A percentile compares a stretch with the other conserved stretches of the same genome.
These are phyloP conservation scores for Hypomontagnella submonticulosa DNA, from an alignment of 495 filamentous ascomycete species.

Conservation along the genomic window DNA sequence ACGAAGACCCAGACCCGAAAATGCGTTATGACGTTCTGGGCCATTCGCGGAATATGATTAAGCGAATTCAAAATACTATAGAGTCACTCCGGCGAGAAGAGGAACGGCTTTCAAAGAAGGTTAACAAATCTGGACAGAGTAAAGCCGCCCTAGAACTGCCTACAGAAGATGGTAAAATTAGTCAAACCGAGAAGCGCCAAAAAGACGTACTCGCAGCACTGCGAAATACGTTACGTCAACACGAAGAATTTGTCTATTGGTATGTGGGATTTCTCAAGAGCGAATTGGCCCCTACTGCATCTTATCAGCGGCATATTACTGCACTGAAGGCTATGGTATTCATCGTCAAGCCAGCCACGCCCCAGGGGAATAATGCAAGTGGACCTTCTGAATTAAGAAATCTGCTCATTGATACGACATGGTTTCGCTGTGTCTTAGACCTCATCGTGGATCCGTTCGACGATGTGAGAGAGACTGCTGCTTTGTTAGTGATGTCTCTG, in stretches of 20 bases:
- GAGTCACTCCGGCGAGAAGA: constrained; percentile 41
- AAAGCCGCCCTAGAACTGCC: background rate
- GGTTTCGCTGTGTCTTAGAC: constrained; percentile 77
- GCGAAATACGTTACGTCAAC: constrained; percentile 48
- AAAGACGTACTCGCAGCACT: constrained; percentile 1
- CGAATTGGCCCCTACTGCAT: constrained; percentile 78
- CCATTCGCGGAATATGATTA: constrained; percentile 72
- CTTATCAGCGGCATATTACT: constrained; percentile 88
- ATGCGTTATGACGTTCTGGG: constrained; percentile 79
- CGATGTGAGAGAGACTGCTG: constrained; percentile 79
- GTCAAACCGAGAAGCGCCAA: constrained; percentile 33
- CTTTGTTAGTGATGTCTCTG: constrained; percentile 64
- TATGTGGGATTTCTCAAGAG: constrained; percentile 75
- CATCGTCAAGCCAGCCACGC: constrained; percentile 59
- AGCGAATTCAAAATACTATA: constrained; percentile 67
- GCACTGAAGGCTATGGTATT: constrained; percentile 73
- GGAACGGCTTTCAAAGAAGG: constrained; percentile 31
- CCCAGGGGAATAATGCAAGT: constrained; percentile 17
- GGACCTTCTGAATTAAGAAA: constrained; percentile 27
- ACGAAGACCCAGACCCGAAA: constrained; percentile 86
- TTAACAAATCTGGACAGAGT: constrained; percentile 11
- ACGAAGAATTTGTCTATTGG: constrained; percentile 71
- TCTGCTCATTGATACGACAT: constrained; percentile 54
- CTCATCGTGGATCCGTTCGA: constrained; percentile 90
- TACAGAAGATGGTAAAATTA: background rate